phyloP scores from a whole-genome alignment of 768 basidiomycete genomes.

The Podaxis pistillaris region DNA sequence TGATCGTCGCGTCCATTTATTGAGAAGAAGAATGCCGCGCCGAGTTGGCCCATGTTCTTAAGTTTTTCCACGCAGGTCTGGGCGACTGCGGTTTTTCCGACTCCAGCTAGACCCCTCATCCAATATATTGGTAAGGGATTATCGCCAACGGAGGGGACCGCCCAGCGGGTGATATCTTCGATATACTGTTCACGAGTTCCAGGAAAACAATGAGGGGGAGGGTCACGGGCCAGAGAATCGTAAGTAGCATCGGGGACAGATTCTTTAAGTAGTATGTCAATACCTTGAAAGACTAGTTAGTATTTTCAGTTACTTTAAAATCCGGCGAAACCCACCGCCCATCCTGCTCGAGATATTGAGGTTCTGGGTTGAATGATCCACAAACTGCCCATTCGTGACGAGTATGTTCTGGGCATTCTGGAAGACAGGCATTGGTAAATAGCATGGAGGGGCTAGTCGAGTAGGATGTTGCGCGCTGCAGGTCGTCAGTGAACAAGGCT shows the following conservation, averaged over 20 bases:
- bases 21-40: slow-evolving; percentile 14
- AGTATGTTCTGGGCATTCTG: not conserved
- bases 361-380: not conserved
- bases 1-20: not conserved
- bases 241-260: not conserved
- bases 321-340: not conserved
- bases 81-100: slow-evolving; percentile 2
- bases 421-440: not conserved
- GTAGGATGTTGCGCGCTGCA: not conserved
- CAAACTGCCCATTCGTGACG: not conserved
- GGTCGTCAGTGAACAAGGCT: not conserved
- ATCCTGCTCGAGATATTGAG: not conserved
- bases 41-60: not conserved
- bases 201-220: slow-evolving; percentile 11
- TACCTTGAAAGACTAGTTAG: not conserved
- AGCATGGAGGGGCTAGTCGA: not conserved
- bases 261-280: not conserved
- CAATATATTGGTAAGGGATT: not conserved
- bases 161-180: slow-evolving; percentile 9
- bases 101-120: not conserved
- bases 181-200: slow-evolving; percentile 12
- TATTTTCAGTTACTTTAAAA: not conserved
- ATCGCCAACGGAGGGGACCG: not conserved
- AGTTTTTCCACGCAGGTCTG: slow-evolving; percentile 9
- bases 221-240: not conserved